Evolutionary conservation across 2,329 filamentous ascomycete species (phyloP), one percentile per base, ranked within the genome.

Genomic region (Venturia pyrina): DNA sequence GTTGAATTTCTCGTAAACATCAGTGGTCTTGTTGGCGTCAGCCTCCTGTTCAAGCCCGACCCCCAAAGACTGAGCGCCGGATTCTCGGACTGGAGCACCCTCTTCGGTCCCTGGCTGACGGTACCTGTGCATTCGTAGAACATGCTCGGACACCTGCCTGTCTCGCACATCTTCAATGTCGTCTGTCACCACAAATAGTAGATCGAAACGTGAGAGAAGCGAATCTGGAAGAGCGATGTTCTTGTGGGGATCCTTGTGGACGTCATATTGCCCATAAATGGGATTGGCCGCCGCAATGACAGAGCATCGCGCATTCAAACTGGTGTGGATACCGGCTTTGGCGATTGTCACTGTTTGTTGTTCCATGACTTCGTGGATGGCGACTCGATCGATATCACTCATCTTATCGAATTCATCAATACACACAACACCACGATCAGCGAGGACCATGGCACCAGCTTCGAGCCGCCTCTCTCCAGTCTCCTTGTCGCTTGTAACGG

Each of bases 321-420:
- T 96, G 0, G 95, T 99, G 78, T 99, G 95, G 67, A 99, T 99
- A 69, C 95, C 95, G 1, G 95, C 95, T 79, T 99, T 99, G 64
- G 95, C 95, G 73, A 99, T 99, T 17, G 95, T 99, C 68, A 99
- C 95, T 0, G 95, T 99, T 78, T 99, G 95, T 79, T 99, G 95
- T 79, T 99, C 95, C 95, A 99, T 99, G 70, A 99, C 95, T 90
- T 99, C 95, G 85, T 99, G 95, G 71, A 99, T 99, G 60, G 95
- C 95, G 4, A 99, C 95, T 75, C 95, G 87, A 77, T 99, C 95
- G 66, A 98, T 89, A 74, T 99, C 95, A 66, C 92, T 97, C 95
- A 99, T 99, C 78, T 99, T 99, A 81, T 99, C 95, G 71, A 99
- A 99, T 74, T 99, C 95, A 75, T 99, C 95, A 70, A 99, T 99